Evolutionary conservation across 2,329 filamentous ascomycete genomes (phyloP), one percentile per base, ranked within the genome.

Genomic region (Aureobasidium sp.): DNA sequence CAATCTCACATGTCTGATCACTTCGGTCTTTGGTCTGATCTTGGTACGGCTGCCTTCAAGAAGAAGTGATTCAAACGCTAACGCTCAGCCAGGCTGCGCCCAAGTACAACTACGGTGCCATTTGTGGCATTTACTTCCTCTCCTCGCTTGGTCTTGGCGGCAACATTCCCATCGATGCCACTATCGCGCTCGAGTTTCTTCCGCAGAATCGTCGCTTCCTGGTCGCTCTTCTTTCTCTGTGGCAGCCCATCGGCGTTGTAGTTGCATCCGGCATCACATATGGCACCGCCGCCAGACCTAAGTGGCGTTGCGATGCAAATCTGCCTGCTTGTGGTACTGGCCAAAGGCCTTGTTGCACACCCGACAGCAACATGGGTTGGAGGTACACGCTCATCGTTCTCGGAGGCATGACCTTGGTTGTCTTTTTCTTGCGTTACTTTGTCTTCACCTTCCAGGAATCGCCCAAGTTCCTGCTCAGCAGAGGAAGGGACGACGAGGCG

Each of bases 371-470:
- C 56, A 74, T 76, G 72, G 77, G 77, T n/a, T 79, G 77, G 76
- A 69, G 77, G 41, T 79, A 78, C 64, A 48, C 44, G 11, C 65
- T 77, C 6, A 66, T 78, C 64, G 76, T 73, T 0, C 68, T 78
- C 7, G 76, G 76, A 0, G 70, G 69, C 0, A 70, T 78, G 67
- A 78, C 76, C 0, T 65, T 78, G 1, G 61, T 72, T 14, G 70
- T 79, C 14, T 85, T 83, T 47, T 68, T 85, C 48, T 67, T 81
- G 1, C 81, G 84, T 22, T 76, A 84, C 41, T 78, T 81, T 1
- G 68, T 85, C 41, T 80, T 86, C 66, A 73, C 75, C 5, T 80
- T 86, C 51, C 78, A 77, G 64, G 83, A 86, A 66, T 84, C 82
- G 1, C 84, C 84, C 0, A 86, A 86, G 67, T 86, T 82, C 66